A percentile compares a stretch with the other conserved stretches of the same genome.
Conservation (phyloP, 108 stramenopile species). For the Poteriospumella lacustris region DNA sequence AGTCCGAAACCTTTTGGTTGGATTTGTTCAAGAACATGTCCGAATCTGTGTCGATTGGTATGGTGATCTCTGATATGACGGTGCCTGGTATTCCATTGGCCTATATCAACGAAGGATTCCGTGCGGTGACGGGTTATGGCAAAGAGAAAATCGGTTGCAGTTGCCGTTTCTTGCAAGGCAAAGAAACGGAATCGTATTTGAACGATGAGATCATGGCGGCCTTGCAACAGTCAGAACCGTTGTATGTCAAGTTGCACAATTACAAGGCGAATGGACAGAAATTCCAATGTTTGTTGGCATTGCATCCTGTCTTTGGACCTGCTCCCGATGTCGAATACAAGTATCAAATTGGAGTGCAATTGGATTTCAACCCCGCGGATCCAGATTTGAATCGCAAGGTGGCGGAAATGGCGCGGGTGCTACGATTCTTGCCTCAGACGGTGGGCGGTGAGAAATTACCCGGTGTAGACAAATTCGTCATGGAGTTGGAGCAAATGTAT, state of each 20-base stretch:
- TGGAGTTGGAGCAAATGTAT: neutral
- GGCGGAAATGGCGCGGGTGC: neutral
- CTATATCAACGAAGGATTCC: constrained; percentile 39
- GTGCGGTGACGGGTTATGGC: constrained; percentile 31
- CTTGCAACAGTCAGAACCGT: constrained; percentile 34
- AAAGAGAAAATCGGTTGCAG: constrained; percentile 30
- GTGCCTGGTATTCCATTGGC: constrained; percentile 38
- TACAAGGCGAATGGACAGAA: constrained; percentile 25
- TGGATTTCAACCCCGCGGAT: constrained; percentile 18
- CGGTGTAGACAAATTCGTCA: neutral
- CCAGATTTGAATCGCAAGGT: neutral
- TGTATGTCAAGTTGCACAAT: constrained; percentile 37
- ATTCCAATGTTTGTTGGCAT: constrained; percentile 31
- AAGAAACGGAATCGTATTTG: constrained; percentile 34
- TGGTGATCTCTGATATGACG: constrained; percentile 37
- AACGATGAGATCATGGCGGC: constrained; percentile 39
- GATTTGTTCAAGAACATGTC: constrained; percentile 37
- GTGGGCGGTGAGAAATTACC: neutral
- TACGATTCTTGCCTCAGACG: neutral
- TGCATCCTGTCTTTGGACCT: constrained; percentile 33
- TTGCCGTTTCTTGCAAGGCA: constrained; percentile 38
- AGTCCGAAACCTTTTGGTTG: constrained; percentile 32
- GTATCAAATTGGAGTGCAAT: constrained; percentile 36
- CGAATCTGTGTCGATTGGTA: constrained; percentile 28
- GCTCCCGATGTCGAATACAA: constrained; percentile 35